Conservation (phyloP, 225 moss, liverwort and hornwort genomes). For the Physcomitrium patens region DNA sequence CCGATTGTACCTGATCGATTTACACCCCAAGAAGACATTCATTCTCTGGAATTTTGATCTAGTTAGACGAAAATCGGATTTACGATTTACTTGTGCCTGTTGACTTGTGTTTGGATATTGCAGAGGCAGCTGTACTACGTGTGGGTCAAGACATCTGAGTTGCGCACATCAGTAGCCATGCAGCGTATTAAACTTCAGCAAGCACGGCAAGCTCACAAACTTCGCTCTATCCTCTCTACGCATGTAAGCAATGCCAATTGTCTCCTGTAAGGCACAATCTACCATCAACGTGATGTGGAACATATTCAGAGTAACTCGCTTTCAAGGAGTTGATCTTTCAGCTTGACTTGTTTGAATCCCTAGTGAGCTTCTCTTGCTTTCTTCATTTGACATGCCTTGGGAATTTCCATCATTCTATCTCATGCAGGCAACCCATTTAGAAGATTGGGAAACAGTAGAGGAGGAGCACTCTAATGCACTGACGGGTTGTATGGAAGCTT, state of each 20-base stretch:
- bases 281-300: background rate
- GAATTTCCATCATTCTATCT: background rate
- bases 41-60: background rate
- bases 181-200: slow-evolving; percentile 97
- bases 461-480: slow-evolving; percentile 90
- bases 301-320: background rate
- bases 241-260: slow-evolving; percentile 58
- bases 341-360: background rate
- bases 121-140: slow-evolving; percentile 92
- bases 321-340: background rate
- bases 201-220: slow-evolving; percentile 91
- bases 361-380: no score
- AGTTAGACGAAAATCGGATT: background rate
- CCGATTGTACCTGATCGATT: background rate
- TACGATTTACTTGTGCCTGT: background rate
- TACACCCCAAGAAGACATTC: no score
- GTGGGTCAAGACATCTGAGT: slow-evolving; percentile 85
- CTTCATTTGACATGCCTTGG: background rate
- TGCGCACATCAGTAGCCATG: slow-evolving; percentile 84
- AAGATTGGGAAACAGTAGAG: slow-evolving; percentile 83
- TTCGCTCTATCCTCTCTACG: slow-evolving; percentile 77
- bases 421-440: slow-evolving; percentile 78
- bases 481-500: slow-evolving; percentile 90
- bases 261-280: background rate
- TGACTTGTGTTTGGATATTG: slow-evolving; percentile 23